phyloP scores from a whole-genome alignment of 2,329 filamentous ascomycete genomes.

The Penicillium sclerotigenum region DNA sequence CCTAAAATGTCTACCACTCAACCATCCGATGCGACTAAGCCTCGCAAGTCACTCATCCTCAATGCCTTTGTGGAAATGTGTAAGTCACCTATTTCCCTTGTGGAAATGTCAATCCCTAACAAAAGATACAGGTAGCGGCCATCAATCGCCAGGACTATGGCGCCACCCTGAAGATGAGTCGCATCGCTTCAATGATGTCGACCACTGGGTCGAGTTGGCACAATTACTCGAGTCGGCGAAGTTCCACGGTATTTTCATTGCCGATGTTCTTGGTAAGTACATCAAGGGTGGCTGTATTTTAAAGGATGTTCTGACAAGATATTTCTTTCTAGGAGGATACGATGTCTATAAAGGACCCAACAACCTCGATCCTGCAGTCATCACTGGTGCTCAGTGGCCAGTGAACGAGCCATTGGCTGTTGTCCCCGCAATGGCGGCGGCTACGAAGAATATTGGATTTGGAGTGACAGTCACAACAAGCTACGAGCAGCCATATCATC shows the following conservation, averaged over 20 bases:
- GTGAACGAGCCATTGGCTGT: conserved; percentile 66
- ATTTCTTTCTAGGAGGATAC: conserved; percentile 52
- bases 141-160: conserved; percentile 59
- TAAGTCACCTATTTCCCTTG: conserved; percentile 15
- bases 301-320: conserved; percentile 2
- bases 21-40: conserved; percentile 21
- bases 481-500: conserved; percentile 66
- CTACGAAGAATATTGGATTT: conserved; percentile 64
- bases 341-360: conserved; percentile 65
- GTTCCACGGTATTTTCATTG: conserved; percentile 66
- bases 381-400: conserved; percentile 65
- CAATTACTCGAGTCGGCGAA: conserved; percentile 60
- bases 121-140: conserved; percentile 42
- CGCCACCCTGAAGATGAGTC: conserved; percentile 63
- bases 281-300: not conserved
- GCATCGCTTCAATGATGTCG: conserved; percentile 57
- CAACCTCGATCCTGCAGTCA: conserved; percentile 59
- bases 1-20: not conserved
- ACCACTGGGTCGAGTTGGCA: conserved; percentile 61
- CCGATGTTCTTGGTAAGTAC: conserved; percentile 56
- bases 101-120: not conserved
- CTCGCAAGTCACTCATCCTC: conserved; percentile 49
- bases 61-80: conserved; percentile 53
- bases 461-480: conserved; percentile 66
- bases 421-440: conserved; percentile 65